Percentiles rank a stretch among this genome's conserved stretches.
phyloP scores from a whole-genome alignment of 768 basidiomycete species.

The Pulveroboletus sp. region DNA sequence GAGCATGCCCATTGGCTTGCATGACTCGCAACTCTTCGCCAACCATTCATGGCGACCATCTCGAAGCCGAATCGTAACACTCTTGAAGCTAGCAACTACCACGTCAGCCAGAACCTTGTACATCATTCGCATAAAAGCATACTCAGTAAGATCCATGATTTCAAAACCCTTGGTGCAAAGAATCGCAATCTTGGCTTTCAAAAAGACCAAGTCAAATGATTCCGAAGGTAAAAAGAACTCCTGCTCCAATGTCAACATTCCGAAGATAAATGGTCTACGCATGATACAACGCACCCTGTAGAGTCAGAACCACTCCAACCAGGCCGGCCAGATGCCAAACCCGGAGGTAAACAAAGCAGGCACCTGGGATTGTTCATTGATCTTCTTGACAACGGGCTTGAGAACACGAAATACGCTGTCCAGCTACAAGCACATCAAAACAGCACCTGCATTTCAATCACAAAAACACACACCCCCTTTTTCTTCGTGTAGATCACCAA shows the following conservation, averaged over 20 bases:
- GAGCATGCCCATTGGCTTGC: constrained; percentile 88
- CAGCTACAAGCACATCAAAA: constrained; percentile 37
- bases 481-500: constrained; percentile 95
- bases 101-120: background rate
- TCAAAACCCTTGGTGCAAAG: constrained; percentile 94
- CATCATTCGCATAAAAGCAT: constrained; percentile 27
- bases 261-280: background rate
- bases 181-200: constrained; percentile 91
- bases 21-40: constrained; percentile 77
- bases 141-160: constrained; percentile 96
- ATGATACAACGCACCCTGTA: constrained; percentile 56
- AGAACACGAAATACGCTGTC: constrained; percentile 95
- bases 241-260: constrained; percentile 26
- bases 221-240: constrained; percentile 94
- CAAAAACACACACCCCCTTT: constrained; percentile 58
- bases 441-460: constrained; percentile 7
- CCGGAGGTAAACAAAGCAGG: constrained; percentile 70
- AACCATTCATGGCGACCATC: constrained; percentile 70
- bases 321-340: constrained; percentile 72
- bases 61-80: constrained; percentile 83
- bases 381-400: constrained; percentile 91
- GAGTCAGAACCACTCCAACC: constrained; percentile 92
- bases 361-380: constrained; percentile 70
- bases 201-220: constrained; percentile 86
- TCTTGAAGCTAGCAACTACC: constrained; percentile 60